Evolutionary conservation across 2,329 filamentous ascomycete genomes (phyloP).

Genomic region (Epichloe brachyelytri): DNA sequence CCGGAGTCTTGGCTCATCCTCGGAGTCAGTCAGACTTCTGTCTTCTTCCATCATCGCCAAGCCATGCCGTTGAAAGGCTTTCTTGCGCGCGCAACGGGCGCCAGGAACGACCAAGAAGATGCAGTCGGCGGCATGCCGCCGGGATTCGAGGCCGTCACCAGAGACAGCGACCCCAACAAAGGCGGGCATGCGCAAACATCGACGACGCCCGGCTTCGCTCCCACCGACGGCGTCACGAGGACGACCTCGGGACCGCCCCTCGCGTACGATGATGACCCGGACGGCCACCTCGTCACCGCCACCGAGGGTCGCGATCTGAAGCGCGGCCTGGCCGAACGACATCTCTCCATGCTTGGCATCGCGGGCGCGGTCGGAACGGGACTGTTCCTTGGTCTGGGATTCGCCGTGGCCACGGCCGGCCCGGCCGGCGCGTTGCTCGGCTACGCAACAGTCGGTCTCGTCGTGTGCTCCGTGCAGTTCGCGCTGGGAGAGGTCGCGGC

Average conservation of each 20-base stretch:
- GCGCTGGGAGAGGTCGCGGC: constrained; percentile 49
- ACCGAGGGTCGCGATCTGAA: constrained; percentile 36
- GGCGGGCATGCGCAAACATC: neutral
- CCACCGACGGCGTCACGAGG: neutral
- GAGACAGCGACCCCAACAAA: neutral
- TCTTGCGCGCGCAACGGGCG: no score
- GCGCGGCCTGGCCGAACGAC: constrained; percentile 26
- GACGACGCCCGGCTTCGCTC: neutral
- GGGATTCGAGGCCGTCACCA: no score
- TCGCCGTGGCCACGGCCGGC: constrained; percentile 37
- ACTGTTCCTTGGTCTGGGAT: constrained; percentile 45
- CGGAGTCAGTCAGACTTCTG: no score
- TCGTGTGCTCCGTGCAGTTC: constrained; percentile 44
- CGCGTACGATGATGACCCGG: constrained; percentile 7
- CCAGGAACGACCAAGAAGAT: no score
- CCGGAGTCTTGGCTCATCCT: no score
- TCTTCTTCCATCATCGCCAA: no score
- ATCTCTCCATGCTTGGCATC: constrained; percentile 50
- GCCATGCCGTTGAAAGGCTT: no score
- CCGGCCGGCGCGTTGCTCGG: constrained; percentile 35
- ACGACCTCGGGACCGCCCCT: constrained; percentile 1
- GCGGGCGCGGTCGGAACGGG: constrained; percentile 49
- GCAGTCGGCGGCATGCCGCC: no score
- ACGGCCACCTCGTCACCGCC: constrained; percentile 32
- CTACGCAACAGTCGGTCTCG: constrained; percentile 42